phyloP scores from a whole-genome alignment of 371 early-diverging fungal species.

The Thermomucor indicae-seudaticae region DNA sequence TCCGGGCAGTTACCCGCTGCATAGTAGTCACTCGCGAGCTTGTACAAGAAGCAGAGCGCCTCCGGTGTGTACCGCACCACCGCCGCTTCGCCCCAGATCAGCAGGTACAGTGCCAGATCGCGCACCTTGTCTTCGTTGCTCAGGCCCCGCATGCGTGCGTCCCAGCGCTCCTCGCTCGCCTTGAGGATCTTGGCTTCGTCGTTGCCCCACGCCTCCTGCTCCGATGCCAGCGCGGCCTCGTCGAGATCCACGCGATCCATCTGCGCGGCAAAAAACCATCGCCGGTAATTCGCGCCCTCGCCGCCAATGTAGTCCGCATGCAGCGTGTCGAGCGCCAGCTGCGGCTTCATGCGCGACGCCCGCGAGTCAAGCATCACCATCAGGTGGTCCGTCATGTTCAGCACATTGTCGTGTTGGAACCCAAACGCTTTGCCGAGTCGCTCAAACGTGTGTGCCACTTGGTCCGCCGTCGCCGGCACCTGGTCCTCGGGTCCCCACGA shows the following conservation, averaged over 20 bases:
- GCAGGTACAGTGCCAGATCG: conserved; percentile 76
- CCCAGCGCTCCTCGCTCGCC: conserved; percentile 68
- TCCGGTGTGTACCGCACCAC: conserved; percentile 79
- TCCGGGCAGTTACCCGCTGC: conserved; percentile 22
- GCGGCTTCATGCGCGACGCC: conserved; percentile 73
- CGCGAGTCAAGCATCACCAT: conserved; percentile 85
- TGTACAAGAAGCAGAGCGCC: conserved; percentile 80
- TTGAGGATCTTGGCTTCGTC: conserved; percentile 38
- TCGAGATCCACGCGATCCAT: conserved; percentile 66
- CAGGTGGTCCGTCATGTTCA: conserved; percentile 70
- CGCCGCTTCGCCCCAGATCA: conserved; percentile 88
- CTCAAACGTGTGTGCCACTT: conserved; percentile 63
- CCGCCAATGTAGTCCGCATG: conserved; percentile 90
- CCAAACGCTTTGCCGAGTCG: conserved; percentile 65
- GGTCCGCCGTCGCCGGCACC: conserved; percentile 62
- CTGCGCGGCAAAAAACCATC: conserved; percentile 85
- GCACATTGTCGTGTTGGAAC: conserved; percentile 74
- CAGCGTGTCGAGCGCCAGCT: conserved; percentile 70
- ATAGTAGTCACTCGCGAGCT: conserved; percentile 68
- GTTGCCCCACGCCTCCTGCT: conserved; percentile 34
- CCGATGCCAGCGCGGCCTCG: conserved; percentile 26
- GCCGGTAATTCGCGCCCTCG: conserved; percentile 78
- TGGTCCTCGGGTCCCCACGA: conserved; percentile 65
- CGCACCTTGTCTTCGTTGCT: conserved; percentile 66
- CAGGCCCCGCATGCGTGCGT: conserved; percentile 65